Evolutionary conservation across 495 filamentous ascomycete species (phyloP), one percentile per base, ranked within the genome.

Genomic region (Aspergillus cavernicola): DNA sequence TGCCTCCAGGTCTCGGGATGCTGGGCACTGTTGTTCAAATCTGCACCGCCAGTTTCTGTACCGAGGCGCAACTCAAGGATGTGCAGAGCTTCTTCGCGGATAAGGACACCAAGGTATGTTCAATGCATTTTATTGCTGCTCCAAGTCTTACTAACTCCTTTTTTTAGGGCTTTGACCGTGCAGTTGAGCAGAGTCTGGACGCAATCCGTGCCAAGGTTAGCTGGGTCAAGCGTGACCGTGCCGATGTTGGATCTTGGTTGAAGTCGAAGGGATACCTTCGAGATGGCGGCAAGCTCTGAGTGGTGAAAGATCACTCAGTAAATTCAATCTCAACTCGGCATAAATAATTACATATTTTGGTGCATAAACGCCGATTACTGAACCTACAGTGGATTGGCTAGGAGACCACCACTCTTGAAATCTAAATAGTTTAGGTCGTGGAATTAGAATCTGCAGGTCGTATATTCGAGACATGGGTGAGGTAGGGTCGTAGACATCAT

Each of bases 11-110:
- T 28, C 72, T 93, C 23, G 82, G 83, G 39, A 95, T 97, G 85
- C 79, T 97, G 53, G 87, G 92, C 26, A 82, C 81, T 9, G 81
- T 97, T 56, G 88, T 98, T 5, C 82, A 83, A 51, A 87, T 96
- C 53, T 89, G 83, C 63, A 93, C 90, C 19, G 83, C 85, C 3
- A 83, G 86, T 62, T 96, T 97, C 75, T 87, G 85, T 49, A 83
- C 78, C 38, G 73, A 82, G 60, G 84, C 85, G 59, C 89, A 95
- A 70, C 69, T 88, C 52, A 79, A 82, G 59, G 80, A 83, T 49
- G 85, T 97, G 26, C 73, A 89, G 68, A 74, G 70, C 20, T 98
- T 97, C 81, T 98, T 97, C 62, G 73, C 73, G 36, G 70, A 80
- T 40, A 88, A 84, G 72, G 89, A 84, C 62, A 93, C 87, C 31